Evolutionary conservation across 2,329 filamentous ascomycete species (phyloP).

Genomic region (Chaetomiaceae sp.): DNA sequence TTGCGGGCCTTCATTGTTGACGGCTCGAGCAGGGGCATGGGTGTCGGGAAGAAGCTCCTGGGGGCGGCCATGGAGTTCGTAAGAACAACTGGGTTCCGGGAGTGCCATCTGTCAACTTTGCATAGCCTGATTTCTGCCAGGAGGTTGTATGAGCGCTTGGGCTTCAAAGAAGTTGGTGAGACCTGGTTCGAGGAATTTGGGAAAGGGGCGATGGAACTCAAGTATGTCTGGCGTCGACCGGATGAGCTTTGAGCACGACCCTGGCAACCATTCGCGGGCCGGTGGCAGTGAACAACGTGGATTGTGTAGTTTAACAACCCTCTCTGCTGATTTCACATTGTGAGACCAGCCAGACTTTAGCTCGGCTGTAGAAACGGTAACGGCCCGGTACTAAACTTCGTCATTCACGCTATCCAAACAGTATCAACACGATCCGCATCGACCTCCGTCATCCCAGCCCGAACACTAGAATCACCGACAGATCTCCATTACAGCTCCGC

Average conservation of each 20-base stretch:
- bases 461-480: too few relatives aligned
- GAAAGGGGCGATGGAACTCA: conserved; percentile 13
- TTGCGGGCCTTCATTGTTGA: conserved; percentile 32
- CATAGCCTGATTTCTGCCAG: conserved; percentile 24
- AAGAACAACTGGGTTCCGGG: conserved; percentile 20
- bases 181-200: conserved; percentile 18
- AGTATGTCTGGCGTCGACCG: conserved; percentile 21
- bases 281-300: too few relatives aligned
- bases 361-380: too few relatives aligned
- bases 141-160: conserved; percentile 27
- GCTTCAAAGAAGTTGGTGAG: conserved; percentile 26
- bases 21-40: conserved; percentile 22
- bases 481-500: too few relatives aligned
- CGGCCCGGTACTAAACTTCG: too few relatives aligned
- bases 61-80: conserved; percentile 28
- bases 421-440: too few relatives aligned
- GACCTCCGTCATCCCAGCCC: too few relatives aligned
- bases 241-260: not conserved
- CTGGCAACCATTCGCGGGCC: too few relatives aligned
- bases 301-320: too few relatives aligned
- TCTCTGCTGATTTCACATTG: too few relatives aligned
- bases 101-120: conserved; percentile 28
- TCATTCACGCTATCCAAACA: too few relatives aligned
- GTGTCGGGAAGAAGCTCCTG: conserved; percentile 28
- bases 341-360: too few relatives aligned